Percentiles rank a stretch among this genome's conserved stretches.
These are phyloP conservation scores for Arthrobotrys musiformis DNA, from an alignment of 2,329 filamentous ascomycete genomes.

Conservation along the genomic window DNA sequence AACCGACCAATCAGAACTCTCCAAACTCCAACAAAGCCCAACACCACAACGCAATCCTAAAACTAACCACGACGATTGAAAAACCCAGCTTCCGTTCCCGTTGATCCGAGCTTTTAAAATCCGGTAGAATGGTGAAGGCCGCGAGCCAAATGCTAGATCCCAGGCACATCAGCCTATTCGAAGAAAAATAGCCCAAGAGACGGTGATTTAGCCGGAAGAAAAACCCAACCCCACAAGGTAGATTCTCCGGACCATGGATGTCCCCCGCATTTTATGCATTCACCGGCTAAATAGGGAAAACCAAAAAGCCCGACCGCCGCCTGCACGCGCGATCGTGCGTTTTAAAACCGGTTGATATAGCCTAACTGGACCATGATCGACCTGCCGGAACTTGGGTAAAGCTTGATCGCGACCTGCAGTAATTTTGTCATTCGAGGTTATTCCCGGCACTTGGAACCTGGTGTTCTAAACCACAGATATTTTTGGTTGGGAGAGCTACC, in stretches of 20 bases:
- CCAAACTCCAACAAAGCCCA: background rate
- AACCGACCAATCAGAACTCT: background rate
- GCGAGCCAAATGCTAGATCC: too few species aligned
- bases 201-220: background rate
- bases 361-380: constrained; percentile 9
- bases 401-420: background rate
- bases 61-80: background rate
- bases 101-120: constrained; percentile 3
- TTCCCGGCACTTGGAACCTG: background rate
- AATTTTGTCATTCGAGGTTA: background rate
- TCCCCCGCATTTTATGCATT: background rate
- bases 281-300: constrained; percentile 2
- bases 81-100: background rate
- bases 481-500: too few species aligned
- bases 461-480: background rate
- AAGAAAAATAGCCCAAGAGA: background rate
- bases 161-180: constrained; percentile 7
- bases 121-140: background rate
- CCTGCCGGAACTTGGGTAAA: constrained; percentile 1
- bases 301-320: background rate
- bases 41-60: background rate
- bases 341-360: constrained; percentile 13
- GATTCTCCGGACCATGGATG: background rate
- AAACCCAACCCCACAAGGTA: background rate
- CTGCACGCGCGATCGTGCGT: constrained; percentile 6